Evolutionary conservation across 1,284 basidiomycete species (phyloP).

Genomic region (Sanghuangporus sanghuang): DNA sequence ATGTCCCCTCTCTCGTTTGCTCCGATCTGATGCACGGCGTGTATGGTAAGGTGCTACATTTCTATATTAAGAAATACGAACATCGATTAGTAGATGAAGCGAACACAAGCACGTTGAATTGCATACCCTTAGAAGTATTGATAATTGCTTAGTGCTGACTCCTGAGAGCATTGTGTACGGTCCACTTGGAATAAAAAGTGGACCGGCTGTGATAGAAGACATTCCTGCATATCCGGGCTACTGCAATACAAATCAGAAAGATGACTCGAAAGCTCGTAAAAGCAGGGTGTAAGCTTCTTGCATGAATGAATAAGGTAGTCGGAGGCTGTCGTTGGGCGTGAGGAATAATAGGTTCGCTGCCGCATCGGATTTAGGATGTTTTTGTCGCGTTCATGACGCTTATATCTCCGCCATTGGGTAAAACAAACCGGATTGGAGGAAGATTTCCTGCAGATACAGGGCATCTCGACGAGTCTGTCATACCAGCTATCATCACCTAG

Average conservation of each 20-base stretch:
- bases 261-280: no score
- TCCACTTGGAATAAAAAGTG: neutral
- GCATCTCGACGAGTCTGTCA: neutral
- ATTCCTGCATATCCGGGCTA: neutral
- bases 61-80: neutral
- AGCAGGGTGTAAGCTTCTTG: no score
- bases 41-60: neutral
- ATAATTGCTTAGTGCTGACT: neutral
- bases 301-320: no score
- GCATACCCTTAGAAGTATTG: neutral
- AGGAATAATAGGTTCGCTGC: neutral
- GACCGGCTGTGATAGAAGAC: neutral
- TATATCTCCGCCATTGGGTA: neutral
- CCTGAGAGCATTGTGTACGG: neutral
- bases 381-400: neutral
- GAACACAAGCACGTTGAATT: neutral
- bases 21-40: neutral
- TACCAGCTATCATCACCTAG: no score
- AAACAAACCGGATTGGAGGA: neutral
- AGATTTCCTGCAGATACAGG: neutral
- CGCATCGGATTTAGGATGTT: neutral
- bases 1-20: neutral
- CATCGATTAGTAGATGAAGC: neutral
- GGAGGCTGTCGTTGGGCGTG: neutral
- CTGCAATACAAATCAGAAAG: no score